Percentiles rank a stretch among this genome's conserved stretches.
Evolutionary conservation across 1,284 basidiomycete species (phyloP).

Genomic region (Austroboletus olivaceoglutinosus): DNA sequence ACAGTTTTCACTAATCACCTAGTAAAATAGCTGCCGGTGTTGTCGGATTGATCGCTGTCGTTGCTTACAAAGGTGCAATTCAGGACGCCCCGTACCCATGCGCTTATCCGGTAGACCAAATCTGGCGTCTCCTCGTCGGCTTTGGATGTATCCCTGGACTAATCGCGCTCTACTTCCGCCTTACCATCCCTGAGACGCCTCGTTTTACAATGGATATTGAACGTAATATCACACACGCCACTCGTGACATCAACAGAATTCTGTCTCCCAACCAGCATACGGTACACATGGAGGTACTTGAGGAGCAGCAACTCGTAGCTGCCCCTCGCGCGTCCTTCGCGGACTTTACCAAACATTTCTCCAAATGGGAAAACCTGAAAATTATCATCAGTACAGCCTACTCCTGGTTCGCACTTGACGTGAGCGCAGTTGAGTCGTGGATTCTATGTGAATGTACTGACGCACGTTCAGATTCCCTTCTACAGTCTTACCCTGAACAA

Average conservation of each 20-base stretch:
- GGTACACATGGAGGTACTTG: slow-evolving; percentile 36
- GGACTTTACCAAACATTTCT: slow-evolving; percentile 51
- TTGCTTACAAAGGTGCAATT: slow-evolving; percentile 18
- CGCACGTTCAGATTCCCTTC: slow-evolving; percentile 50
- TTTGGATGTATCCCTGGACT: slow-evolving; percentile 36
- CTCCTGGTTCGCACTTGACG: slow-evolving; percentile 67
- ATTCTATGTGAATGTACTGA: slow-evolving; percentile 1
- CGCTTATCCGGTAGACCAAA: slow-evolving; percentile 35
- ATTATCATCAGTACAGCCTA: slow-evolving; percentile 48
- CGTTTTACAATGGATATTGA: slow-evolving; percentile 74
- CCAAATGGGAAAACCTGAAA: slow-evolving; percentile 44
- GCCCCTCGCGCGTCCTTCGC: slow-evolving; percentile 45
- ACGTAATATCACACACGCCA: slow-evolving; percentile 57
- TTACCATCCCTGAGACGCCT: slow-evolving; percentile 58
- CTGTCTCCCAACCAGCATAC: slow-evolving; percentile 39
- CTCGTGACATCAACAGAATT: slow-evolving; percentile 50
- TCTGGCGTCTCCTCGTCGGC: slow-evolving; percentile 47
- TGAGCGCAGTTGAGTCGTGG: slow-evolving; percentile 12
- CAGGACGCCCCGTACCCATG: slow-evolving; percentile 32
- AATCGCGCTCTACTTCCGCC: slow-evolving; percentile 51
- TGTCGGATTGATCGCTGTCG: slow-evolving; percentile 47
- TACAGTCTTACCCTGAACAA: slow-evolving; percentile 64
- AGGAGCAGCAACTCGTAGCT: slow-evolving; percentile 35
- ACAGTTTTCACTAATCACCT: slow-evolving; percentile 6
- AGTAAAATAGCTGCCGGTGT: slow-evolving; percentile 30